Evolutionary conservation across 306 rosid genomes (phyloP), one percentile per base, ranked within the genome.

Genomic region (Crataegus laevigata): DNA sequence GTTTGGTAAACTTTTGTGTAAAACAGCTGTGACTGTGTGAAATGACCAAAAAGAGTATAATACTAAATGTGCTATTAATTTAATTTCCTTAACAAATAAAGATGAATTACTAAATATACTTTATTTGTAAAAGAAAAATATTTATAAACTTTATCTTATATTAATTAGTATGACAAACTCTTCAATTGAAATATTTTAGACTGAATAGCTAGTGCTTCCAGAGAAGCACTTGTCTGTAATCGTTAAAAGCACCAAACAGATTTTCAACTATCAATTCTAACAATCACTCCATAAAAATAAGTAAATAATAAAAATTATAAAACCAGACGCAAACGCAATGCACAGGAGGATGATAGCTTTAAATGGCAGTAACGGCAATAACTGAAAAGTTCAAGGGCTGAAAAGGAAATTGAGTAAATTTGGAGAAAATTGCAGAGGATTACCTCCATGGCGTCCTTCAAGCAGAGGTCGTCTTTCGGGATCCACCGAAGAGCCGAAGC

Each of bases 151-250:
- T n/a, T n/a, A n/a, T n/a, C n/a, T n/a, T n/a, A n/a, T n/a, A n/a
- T n/a, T n/a, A n/a, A n/a, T n/a, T n/a, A n/a, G n/a, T n/a, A n/a
- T n/a, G n/a, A n/a, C n/a, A n/a, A n/a, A n/a, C n/a, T n/a, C n/a
- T n/a, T n/a, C n/a, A n/a, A n/a, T n/a, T n/a, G n/a, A n/a, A n/a
- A n/a, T n/a, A n/a, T n/a, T n/a, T n/a, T n/a, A n/a, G n/a, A n/a
- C n/a, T n/a, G n/a, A n/a, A n/a, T n/a, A n/a, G n/a, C n/a, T n/a
- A 90, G 90, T 45, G 98, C 93, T 85, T 93, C 96, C 79, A 90
- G 63, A 50, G 96, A 89, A 66, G 94, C 98, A 67, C 98, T 94
- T 13, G 79, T 85, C 98, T 93, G 50, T 3, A 60, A 50, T 13
- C 24, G 57, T 15, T 26, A 21, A 25, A 51, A 29, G 15, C 40